Percentiles rank a stretch among this genome's conserved stretches.
Evolutionary conservation across 2,329 filamentous ascomycete species (phyloP).

Genomic region (Fusarium chaquense): DNA sequence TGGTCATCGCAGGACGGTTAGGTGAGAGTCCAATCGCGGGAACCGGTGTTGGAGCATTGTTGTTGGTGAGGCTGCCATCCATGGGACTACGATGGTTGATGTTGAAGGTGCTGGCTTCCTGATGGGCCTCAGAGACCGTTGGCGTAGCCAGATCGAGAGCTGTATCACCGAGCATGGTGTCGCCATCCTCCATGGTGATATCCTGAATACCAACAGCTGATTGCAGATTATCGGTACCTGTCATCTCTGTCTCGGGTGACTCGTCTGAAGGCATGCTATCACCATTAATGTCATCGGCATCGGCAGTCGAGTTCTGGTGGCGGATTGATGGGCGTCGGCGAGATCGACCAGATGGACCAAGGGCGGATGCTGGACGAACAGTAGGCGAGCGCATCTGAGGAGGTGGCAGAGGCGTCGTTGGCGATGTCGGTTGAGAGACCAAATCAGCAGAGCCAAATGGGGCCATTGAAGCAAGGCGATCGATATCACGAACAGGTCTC

Average conservation of each 20-base stretch:
- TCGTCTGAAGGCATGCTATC: constrained; percentile 87
- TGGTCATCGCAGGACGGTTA: constrained; percentile 75
- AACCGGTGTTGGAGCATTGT: constrained; percentile 73
- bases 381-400: constrained; percentile 69
- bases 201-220: constrained; percentile 87
- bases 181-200: constrained; percentile 81
- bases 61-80: constrained; percentile 86
- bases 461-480: constrained; percentile 86
- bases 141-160: constrained; percentile 81
- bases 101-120: constrained; percentile 91
- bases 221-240: constrained; percentile 83
- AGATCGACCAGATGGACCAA: constrained; percentile 65
- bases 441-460: constrained; percentile 75
- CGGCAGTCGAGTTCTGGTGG: constrained; percentile 90
- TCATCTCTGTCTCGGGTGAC: constrained; percentile 80
- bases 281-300: constrained; percentile 85
- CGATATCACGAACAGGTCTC: constrained; percentile 82
- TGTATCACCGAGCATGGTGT: constrained; percentile 81
- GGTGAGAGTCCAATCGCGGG: constrained; percentile 79
- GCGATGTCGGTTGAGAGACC: constrained; percentile 90
- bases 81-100: constrained; percentile 88
- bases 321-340: constrained; percentile 85
- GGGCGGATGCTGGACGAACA: constrained; percentile 64
- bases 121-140: constrained; percentile 80
- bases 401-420: constrained; percentile 83